Evolutionary conservation across 352 stramenopile species (phyloP), one percentile per base, ranked within the genome.

Genomic region (Blastocystis sp.): DNA sequence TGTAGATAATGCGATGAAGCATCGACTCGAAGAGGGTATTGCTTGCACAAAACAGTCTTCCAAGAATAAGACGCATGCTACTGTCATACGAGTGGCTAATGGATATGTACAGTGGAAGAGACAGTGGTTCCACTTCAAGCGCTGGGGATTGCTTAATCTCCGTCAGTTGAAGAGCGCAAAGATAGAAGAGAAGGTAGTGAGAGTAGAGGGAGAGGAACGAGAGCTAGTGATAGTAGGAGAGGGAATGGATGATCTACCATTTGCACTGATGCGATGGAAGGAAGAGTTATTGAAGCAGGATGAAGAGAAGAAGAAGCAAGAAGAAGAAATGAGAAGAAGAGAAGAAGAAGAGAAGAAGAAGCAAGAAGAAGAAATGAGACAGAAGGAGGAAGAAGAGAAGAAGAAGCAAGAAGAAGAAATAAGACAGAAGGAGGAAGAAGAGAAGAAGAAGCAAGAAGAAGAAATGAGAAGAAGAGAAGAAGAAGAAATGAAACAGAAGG

Each of bases 1-100:
- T 18, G 23, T 88, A 88, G 62, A 76, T n/a, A 45, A 39, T 77
- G 47, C 29, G 13, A 79, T 88, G 43, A 55, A 29, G 37, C 7
- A 88, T 5, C 5, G 6, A 43, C 63, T 88, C 41, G 2, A 26
- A n/a, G 15, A 37, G n/a, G 66, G 62, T 41, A 34, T 88, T 29
- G 8, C 9, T 4, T 88, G 66, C 41, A 43, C 61, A 54, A 79
- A 88, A n/a, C 7, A 15, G 50, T 77, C 29, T 55, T 26, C 26
- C 53, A 39, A 26, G 5, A 54, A 29, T 2, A 79, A 88, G 62
- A 73, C n/a, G 20, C 66, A 88, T 15, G 29, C 26, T 4, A 68
- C 43, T 9, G 47, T 88, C 2, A 15, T 84, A 20, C 47, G 39
- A 20, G 47, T 84, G 39, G 3, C 18, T 23, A 29, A 43, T 63